Evolutionary conservation across 2,329 filamentous ascomycete genomes (phyloP).

Genomic region (Ophiocordyceps polyrhachis-furcata): DNA sequence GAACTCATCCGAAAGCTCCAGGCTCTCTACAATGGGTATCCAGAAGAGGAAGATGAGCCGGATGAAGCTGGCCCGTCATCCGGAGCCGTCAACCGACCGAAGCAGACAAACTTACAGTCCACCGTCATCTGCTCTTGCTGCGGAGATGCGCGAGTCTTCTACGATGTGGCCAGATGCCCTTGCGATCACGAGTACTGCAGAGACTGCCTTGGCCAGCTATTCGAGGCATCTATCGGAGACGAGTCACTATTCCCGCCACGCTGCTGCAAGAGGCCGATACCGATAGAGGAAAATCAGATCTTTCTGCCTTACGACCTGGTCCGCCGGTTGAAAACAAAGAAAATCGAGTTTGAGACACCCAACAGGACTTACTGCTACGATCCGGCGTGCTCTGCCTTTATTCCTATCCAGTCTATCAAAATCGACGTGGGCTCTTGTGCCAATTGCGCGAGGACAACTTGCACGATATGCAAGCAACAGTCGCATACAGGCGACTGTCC

Average conservation of each 20-base stretch:
- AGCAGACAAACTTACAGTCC: background rate
- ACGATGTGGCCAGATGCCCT: constrained; percentile 6
- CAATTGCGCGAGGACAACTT: constrained; percentile 24
- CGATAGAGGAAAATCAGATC: constrained; percentile 11
- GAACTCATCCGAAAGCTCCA: background rate
- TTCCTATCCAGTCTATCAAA: constrained; percentile 14
- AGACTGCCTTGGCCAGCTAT: constrained; percentile 23
- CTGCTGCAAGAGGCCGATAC: constrained; percentile 27
- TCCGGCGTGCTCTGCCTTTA: constrained; percentile 25
- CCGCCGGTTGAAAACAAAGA: constrained; percentile 21
- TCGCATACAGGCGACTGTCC: constrained; percentile 26
- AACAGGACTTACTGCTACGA: constrained; percentile 32
- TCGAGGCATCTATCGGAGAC: constrained; percentile 21
- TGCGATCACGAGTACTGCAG: constrained; percentile 33
- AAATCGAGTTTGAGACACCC: constrained; percentile 26
- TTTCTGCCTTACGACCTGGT: constrained; percentile 18
- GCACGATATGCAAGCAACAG: constrained; percentile 29
- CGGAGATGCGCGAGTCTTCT: background rate
- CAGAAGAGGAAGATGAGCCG: background rate
- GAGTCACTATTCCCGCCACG: constrained; percentile 33
- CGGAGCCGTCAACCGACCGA: background rate
- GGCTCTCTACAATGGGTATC: background rate
- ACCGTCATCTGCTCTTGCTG: background rate
- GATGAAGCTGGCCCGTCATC: background rate
- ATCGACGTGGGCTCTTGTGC: constrained; percentile 20